These are phyloP conservation scores for Castanospermum australe DNA, from an alignment of 306 rosid genomes.

Conservation along the genomic window DNA sequence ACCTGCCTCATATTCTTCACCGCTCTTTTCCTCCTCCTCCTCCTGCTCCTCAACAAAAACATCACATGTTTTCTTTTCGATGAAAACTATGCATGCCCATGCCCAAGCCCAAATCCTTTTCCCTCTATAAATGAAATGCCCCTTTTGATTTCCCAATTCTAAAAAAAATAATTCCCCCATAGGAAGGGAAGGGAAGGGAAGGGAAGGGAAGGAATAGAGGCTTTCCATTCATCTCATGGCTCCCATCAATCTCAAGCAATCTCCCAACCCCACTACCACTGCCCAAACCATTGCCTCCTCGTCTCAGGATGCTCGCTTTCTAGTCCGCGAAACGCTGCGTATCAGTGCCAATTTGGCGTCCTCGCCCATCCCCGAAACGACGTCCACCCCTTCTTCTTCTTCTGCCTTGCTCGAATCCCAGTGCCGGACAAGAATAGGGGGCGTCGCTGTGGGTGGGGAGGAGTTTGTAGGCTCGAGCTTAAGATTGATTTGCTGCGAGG, in stretches of 20 bases:
- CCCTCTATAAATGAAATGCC: too few species aligned
- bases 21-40: too few species aligned
- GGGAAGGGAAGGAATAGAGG: too few species aligned
- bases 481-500: constrained; percentile 79
- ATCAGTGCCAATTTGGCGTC: constrained; percentile 76
- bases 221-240: too few species aligned
- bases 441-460: constrained; percentile 20
- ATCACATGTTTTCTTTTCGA: too few species aligned
- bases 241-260: constrained; percentile 56
- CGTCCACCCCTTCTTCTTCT: constrained; percentile 8
- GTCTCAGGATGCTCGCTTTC: constrained; percentile 59
- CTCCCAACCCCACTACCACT: constrained; percentile 35
- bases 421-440: constrained; percentile 19
- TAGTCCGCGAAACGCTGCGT: constrained; percentile 85
- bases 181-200: too few species aligned
- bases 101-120: too few species aligned
- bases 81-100: too few species aligned
- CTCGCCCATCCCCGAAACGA: constrained; percentile 27
- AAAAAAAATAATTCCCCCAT: too few species aligned
- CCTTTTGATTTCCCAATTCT: too few species aligned
- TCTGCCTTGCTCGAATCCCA: constrained; percentile 5
- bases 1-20: constrained; percentile 9
- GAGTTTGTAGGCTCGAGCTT: constrained; percentile 47
- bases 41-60: too few species aligned
- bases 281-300: constrained; percentile 36